A percentile compares a stretch with the other conserved stretches of the same genome.
Conservation (phyloP, 306 rosid genomes). For the Quercus gilva region DNA sequence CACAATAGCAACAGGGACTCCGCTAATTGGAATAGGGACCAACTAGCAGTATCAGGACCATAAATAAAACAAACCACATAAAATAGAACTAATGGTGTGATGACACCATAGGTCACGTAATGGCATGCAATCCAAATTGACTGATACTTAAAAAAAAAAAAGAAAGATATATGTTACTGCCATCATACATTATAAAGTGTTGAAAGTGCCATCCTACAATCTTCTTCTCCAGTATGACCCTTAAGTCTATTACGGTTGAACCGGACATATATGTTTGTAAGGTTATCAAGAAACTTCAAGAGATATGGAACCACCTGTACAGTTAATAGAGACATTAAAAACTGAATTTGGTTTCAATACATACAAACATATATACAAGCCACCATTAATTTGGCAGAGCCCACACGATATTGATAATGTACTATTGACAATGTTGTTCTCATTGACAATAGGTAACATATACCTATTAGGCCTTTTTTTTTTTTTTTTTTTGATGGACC, state of each 20-base stretch:
- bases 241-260: conserved; percentile 97
- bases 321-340: conserved; percentile 8
- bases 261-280: conserved; percentile 91
- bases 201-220: conserved; percentile 86
- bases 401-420: too few relatives aligned
- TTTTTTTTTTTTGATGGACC: too few relatives aligned
- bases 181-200: conserved; percentile 63
- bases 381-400: too few relatives aligned
- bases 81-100: neutral
- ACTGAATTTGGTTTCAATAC: conserved; percentile 8
- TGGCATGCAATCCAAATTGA: neutral
- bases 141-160: too few relatives aligned
- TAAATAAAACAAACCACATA: neutral
- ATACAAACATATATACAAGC: neutral
- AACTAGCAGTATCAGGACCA: neutral
- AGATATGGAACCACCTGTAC: conserved; percentile 94
- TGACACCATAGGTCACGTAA: neutral
- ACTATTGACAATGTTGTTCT: neutral
- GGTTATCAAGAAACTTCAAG: conserved; percentile 89
- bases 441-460: too few relatives aligned
- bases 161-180: neutral
- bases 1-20: neutral
- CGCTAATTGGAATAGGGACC: neutral
- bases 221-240: conserved; percentile 97
- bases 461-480: too few relatives aligned